A percentile compares a stretch with the other conserved stretches of the same genome.
phyloP scores from a whole-genome alignment of 2,329 filamentous ascomycete species.

The Aspergillus sp. region DNA sequence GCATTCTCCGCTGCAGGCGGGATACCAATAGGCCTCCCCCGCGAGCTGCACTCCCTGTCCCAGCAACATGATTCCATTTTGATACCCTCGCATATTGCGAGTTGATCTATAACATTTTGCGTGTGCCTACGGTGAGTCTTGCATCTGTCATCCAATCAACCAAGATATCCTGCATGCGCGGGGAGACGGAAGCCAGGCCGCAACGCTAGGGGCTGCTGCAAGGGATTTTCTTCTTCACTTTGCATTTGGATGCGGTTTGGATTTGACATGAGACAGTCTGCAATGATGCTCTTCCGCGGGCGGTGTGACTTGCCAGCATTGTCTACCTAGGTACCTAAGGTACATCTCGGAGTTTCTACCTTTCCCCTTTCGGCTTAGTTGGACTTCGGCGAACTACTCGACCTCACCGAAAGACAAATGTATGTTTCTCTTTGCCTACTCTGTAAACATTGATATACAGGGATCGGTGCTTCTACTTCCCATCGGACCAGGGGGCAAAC shows the following conservation, averaged over 20 bases:
- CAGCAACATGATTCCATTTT: neutral
- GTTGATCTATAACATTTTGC: neutral
- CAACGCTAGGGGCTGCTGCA: neutral
- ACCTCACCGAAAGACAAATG: too few relatives aligned
- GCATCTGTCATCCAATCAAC: neutral
- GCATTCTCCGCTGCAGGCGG: neutral
- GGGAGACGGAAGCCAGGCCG: neutral
- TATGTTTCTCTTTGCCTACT: too few relatives aligned
- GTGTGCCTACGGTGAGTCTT: too few relatives aligned
- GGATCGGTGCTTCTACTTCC: too few relatives aligned
- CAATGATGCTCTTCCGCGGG: neutral
- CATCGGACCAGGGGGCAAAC: too few relatives aligned
- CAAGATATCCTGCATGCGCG: neutral
- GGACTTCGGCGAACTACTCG: too few relatives aligned
- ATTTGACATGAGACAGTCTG: neutral
- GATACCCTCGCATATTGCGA: neutral
- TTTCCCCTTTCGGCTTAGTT: neutral
- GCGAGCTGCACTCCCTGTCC: neutral
- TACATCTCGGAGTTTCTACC: neutral
- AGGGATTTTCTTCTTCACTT: neutral
- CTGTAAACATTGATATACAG: too few relatives aligned
- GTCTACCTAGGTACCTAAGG: neutral
- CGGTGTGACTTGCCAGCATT: too few relatives aligned
- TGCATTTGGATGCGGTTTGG: too few relatives aligned
- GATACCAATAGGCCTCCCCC: neutral